phyloP scores from a whole-genome alignment of 257 asterid genomes.

The Gentiana dahurica region DNA sequence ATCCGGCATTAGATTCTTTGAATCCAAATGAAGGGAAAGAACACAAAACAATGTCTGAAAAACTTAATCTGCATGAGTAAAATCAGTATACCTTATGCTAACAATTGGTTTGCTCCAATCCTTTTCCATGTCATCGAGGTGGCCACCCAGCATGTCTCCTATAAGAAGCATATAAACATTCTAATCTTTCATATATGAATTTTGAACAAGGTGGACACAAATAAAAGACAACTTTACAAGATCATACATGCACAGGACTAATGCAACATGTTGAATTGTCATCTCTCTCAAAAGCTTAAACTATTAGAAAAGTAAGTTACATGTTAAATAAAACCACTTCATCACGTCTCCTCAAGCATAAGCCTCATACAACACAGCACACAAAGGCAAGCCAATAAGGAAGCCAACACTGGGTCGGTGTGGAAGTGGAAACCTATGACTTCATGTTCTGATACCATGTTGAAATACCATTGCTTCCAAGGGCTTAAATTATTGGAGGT shows the following conservation, averaged over 20 bases:
- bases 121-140: constrained; percentile 97
- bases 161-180: constrained; percentile 13
- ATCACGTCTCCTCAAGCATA: too few relatives aligned
- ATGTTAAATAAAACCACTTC: too few relatives aligned
- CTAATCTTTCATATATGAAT: not conserved
- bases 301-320: too few relatives aligned
- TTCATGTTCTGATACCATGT: too few relatives aligned
- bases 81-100: constrained; percentile 67
- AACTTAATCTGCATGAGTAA: not conserved
- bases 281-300: too few relatives aligned
- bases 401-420: too few relatives aligned
- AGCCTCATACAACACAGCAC: too few relatives aligned
- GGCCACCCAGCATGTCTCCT: constrained; percentile 96
- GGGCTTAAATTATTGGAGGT: too few relatives aligned
- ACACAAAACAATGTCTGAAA: not conserved
- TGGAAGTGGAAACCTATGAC: too few relatives aligned
- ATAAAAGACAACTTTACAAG: not conserved
- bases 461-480: too few relatives aligned
- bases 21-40: constrained; percentile 2
- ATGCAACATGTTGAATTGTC: too few relatives aligned
- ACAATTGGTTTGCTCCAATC: constrained; percentile 99
- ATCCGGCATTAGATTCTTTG: constrained; percentile 2
- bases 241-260: not conserved
- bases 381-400: too few relatives aligned
- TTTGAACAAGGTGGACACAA: not conserved